Conservation (phyloP, 768 basidiomycete genomes). For the Coprinopsis sp. region DNA sequence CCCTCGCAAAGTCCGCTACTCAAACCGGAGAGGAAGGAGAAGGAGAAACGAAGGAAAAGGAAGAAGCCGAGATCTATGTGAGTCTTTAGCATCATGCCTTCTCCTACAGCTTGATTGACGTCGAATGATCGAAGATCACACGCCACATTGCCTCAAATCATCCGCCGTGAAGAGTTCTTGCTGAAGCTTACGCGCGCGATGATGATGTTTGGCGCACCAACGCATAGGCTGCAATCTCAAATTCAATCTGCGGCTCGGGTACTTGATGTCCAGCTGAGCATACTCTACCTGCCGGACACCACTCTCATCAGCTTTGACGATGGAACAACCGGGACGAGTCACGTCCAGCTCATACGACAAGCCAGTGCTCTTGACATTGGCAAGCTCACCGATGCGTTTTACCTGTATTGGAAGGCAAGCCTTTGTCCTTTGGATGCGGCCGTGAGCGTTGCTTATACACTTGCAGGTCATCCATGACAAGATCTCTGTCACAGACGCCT, state of each 20-base stretch:
- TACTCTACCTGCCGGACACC: conserved; percentile 72
- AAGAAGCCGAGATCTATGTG: conserved; percentile 77
- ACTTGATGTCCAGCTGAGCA: conserved; percentile 64
- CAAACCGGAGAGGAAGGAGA: conserved; percentile 2
- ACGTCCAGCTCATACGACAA: conserved; percentile 76
- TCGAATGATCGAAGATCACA: conserved; percentile 62
- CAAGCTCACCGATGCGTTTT: conserved; percentile 67
- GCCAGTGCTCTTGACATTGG: conserved; percentile 67
- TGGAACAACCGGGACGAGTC: conserved; percentile 70
- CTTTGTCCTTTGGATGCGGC: neutral
- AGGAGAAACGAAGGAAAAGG: conserved; percentile 49
- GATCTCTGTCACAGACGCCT: conserved; percentile 70
- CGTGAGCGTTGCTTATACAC: too few relatives aligned
- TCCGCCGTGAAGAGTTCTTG: conserved; percentile 79
- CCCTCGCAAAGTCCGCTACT: neutral
- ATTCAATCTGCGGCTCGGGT: conserved; percentile 75
- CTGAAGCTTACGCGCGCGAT: conserved; percentile 79
- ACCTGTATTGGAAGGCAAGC: conserved; percentile 68
- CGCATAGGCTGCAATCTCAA: conserved; percentile 79
- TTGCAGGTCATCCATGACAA: conserved; percentile 77
- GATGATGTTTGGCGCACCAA: conserved; percentile 87
- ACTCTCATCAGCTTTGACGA: conserved; percentile 85
- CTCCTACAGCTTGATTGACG: neutral
- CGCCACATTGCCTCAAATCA: conserved; percentile 79
- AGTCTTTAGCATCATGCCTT: conserved; percentile 19